Base-by-base conservation (phyloP, 169 alveolate genomes). In the Plasmodium falciparum region DNA sequence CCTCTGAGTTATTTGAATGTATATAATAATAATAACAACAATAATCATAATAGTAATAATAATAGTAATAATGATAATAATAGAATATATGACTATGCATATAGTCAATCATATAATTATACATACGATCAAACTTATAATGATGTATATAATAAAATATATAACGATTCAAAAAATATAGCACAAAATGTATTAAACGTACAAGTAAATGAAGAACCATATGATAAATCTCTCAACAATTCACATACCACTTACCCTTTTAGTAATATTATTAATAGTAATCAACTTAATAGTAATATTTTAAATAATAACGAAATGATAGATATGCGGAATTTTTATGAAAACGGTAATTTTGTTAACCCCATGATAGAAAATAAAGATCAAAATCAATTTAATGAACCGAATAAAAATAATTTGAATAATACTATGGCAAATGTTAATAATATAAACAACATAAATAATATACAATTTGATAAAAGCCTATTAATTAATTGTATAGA, bases 401-500 rank as follows among this genome's bases (percentile, higher is more conserved):
- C 47, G 9, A 8, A 39, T 39, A 39, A 39, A 39, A 39, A 39
- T 39, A 39, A 39, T 39, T 5, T 39, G 22, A 56, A 56, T 56
- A 56, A 56, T 12, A 13, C 65, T 56, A 1, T 13, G 1, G 9
- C 22, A 17, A 56, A 56, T 15, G 2, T 56, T 11, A 20, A 11
- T 9, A 56, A 47, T 43, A 26, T 17, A 15, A 78, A 54, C 43
- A 43, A 45, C 45, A 76, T 59, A 47, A 65, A 63, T 33, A 66
- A 56, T 45, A 71, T 78, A 22, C 76, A 78, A 22, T 78, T 78
- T 24, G 66, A 78, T 17, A 78, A 78, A 66, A 78, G 56, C 29
- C 33, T 78, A 17, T 45, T 78, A 65, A 78, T 78, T 43, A 78
- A 66, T 9, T 65, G 89, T 15, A 78, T 78, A 20, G 89, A 78